Conservation (phyloP, 192 early-diverging fungal species). For the Coemansia sp. region DNA sequence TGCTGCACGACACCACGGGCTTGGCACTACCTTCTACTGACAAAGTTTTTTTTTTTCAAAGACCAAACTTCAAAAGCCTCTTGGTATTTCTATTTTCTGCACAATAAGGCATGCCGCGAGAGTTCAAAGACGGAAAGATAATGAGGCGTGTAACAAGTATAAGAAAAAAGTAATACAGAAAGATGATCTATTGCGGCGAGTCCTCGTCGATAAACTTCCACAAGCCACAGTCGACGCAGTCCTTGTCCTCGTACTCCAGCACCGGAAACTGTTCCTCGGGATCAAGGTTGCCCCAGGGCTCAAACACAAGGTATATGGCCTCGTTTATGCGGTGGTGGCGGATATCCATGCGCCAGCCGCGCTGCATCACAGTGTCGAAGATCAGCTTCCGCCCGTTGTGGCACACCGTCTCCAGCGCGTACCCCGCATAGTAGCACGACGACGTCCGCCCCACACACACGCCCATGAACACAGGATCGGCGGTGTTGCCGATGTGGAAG, state of each 20-base stretch:
- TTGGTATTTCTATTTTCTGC: too few species aligned
- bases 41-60: background rate
- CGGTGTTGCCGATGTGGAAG: constrained; percentile 87
- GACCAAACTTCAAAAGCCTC: background rate
- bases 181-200: constrained; percentile 34
- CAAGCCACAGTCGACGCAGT: constrained; percentile 76
- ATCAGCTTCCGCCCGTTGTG: constrained; percentile 73
- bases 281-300: constrained; percentile 48
- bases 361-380: constrained; percentile 66
- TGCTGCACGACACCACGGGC: background rate
- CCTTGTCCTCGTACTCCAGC: constrained; percentile 34
- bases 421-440: constrained; percentile 68
- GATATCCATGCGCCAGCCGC: constrained; percentile 69
- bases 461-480: constrained; percentile 90
- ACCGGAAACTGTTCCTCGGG: constrained; percentile 37
- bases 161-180: background rate
- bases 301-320: constrained; percentile 65
- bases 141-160: background rate
- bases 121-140: too few species aligned
- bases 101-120: too few species aligned
- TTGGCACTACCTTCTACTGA: background rate
- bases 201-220: constrained; percentile 69
- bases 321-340: constrained; percentile 76
- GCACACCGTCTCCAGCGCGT: constrained; percentile 80
- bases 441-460: constrained; percentile 68